Evolutionary conservation across 2,329 filamentous ascomycete species (phyloP), one percentile per base, ranked within the genome.

Genomic region (Phaeosphaeriaceae sp.): DNA sequence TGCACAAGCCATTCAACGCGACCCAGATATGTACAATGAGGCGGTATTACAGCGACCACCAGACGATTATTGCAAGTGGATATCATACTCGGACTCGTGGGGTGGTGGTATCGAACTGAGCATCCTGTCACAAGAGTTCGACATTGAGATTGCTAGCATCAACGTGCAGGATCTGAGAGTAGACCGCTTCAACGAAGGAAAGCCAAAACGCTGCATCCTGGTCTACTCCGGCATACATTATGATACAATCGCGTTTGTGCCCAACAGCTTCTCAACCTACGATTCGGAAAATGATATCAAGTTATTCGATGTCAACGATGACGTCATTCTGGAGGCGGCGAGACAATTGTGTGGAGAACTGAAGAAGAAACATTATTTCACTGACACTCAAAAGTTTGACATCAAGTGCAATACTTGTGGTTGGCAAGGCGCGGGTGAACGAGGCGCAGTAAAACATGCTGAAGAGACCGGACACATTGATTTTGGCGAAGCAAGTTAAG

Each of bases 191-290:
- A 95, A 95, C 58, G 89, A 94, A 67, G 85, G 85, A 1, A 46
- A 52, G 44, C 72, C 77, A 28, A 83, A 81, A 33, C 82, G 90
- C 6, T 92, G 90, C 65, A 85, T 96, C 20, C 78, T 97, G 18
- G 87, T 96, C 0, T 97, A 96, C 74, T 93, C 89, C 0, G 92
- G 92, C 2, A 94, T 97, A 42, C 92, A 97, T 71, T 97, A 97
- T 74, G 93, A 97, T 73, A 87, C 90, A 6, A 87, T 97, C 51
- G 91, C 89, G 1, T 84, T 96, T 58, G 87, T 85, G 4, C 71
- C 71, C 0, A 15, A 84, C 82, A 32, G 85, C 79, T 17, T 82
- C 80, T 55, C 81, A 74, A 58, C 84, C 38, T 77, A 84, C 9
- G 83, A 87, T 6, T 84, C 90, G 0, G 89, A 94, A 20, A 83